Evolutionary conservation across 371 early-diverging fungal genomes (phyloP).

Genomic region (Circinella minor): DNA sequence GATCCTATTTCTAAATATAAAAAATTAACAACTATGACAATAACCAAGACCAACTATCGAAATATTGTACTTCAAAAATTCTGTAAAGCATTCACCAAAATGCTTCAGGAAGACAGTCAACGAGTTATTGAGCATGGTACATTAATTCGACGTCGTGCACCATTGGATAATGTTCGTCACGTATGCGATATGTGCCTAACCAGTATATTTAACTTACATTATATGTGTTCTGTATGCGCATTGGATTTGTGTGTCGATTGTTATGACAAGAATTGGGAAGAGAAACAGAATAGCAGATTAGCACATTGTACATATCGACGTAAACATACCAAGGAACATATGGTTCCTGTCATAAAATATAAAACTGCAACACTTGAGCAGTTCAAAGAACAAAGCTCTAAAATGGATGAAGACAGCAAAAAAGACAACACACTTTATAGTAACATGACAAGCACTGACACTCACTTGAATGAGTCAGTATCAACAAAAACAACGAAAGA

Average conservation of each 20-base stretch:
- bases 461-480: no score
- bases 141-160: constrained; percentile 16
- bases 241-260: constrained; percentile 65
- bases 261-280: constrained; percentile 32
- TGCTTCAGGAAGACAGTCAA: constrained; percentile 12
- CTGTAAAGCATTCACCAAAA: constrained; percentile 6
- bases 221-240: constrained; percentile 58
- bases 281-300: neutral
- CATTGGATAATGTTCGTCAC: constrained; percentile 31
- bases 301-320: constrained; percentile 19
- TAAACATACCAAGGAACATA: constrained; percentile 37
- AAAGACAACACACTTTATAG: neutral
- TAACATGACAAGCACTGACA: no score
- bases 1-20: neutral
- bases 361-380: constrained; percentile 18
- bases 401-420: constrained; percentile 9
- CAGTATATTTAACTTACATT: constrained; percentile 51
- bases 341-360: constrained; percentile 39
- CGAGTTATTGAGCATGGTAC: neutral
- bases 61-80: constrained; percentile 7
- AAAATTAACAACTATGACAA: neutral
- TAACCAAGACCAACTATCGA: neutral
- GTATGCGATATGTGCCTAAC: constrained; percentile 58
- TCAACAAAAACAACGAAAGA: no score
- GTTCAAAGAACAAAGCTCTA: constrained; percentile 15